Base-by-base conservation (phyloP, 164 flowering plant species). In the Sedum album region DNA sequence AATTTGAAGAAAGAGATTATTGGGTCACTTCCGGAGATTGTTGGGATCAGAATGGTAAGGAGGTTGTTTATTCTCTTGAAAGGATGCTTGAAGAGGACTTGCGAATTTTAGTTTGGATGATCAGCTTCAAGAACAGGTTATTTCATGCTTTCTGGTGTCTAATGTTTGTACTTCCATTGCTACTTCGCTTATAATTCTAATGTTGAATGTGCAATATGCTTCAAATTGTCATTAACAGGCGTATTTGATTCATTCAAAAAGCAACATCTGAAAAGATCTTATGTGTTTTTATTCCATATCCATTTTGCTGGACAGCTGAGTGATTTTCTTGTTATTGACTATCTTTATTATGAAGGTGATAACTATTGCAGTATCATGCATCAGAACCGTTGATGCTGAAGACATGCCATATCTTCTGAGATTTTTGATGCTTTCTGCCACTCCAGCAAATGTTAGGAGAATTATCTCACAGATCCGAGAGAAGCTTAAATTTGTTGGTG, bases 11-110 rank as follows among this genome's bases (percentile, higher is more conserved):
- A 85, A 63, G 97, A 91, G 80, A 89, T 91, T 5, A 86, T 91
- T 68, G 97, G 89, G 25, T 88, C 96, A 2, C 73, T 91, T 71
- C 94, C 97, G 0, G 97, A 91, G 83, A 85, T 91, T 8, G 72
- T 91, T 46, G 97, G 90, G 90, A 85, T 71, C 81, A 81, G 71
- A 76, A 72, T 63, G 79, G 80, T 68, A 79, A 73, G 69, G 68
- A 73, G 39, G 81, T 89, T 38, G 77, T 91, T 33, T 76, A 76
- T 66, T 79, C 82, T 25, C 86, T 89, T 17, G 84, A 83, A 51
- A 73, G 70, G 71, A 77, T 91, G 92, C 82, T 91, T 62, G 82
- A 80, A 57, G 93, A 89, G 77, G 97, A 91, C 73, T 91, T 68
- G 85, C 90, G 6, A 89, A 82, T 72, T 78, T 91, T n/a, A 82